Evolutionary conservation across 139 green algal genomes (phyloP), one percentile per base, ranked within the genome.

Genomic region (Micractinium sp.): DNA sequence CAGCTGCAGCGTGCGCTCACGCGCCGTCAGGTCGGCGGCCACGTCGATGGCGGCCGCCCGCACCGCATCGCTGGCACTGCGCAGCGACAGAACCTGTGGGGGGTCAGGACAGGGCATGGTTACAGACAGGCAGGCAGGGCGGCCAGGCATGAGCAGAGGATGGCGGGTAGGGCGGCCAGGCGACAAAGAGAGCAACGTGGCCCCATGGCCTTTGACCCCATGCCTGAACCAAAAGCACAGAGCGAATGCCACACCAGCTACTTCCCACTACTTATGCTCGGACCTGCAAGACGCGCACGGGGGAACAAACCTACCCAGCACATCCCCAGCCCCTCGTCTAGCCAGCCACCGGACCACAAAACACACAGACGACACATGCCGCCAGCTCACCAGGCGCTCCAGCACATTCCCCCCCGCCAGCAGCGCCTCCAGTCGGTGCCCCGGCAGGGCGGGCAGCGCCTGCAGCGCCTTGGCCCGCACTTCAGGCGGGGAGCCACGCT

Each of bases 401-500:
- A 90, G 77, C 61, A 71, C 20, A 27, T 67, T 5, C 27, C 29
- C 19, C 7, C 85, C 86, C 7, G 31, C 39, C 56, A 92, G 53
- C 87, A 92, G 63, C n/a, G 36, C 39, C 71, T 76, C 29, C 35
- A 90, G 53, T 41, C 81, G 81, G 83, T 92, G 90, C 19, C 36
- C 56, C 25, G 90, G 90, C 79, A 92, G 90, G 36, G 82, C 25
- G 27, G 36, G 25, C 81, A 92, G 81, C 69, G 82, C 80, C 15
- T 23, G 31, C 73, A 92, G 86, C 47, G 90, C 87, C 63, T 87
- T 87, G 74, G 67, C 81, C 2, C 87, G 74, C 74, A 91, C 67
- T n/a, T 91, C 90, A 38, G 56, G 75, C 7, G 86, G 53, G 29
- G 47, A 27, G 16, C 80, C 81, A 0, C 33, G 38, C 53, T 77